Conservation (phyloP, 768 basidiomycete genomes). For the Trichaptum fuscoviolaceum region DNA sequence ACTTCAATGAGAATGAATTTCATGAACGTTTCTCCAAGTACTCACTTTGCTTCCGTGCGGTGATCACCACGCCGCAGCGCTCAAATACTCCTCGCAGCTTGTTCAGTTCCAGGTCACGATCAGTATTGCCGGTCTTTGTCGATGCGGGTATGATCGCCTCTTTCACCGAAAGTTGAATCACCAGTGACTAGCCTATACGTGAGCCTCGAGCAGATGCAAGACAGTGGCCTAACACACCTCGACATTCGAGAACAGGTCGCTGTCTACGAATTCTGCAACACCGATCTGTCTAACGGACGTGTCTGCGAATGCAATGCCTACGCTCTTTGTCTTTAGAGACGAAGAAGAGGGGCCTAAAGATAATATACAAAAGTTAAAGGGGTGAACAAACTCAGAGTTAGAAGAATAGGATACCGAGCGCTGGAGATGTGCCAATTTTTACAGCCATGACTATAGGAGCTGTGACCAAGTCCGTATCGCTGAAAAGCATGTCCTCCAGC, state of each 20-base stretch:
- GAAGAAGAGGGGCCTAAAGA: slow-evolving; percentile 35
- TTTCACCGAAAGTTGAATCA: slow-evolving; percentile 97
- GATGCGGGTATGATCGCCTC: slow-evolving; percentile 83
- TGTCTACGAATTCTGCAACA: slow-evolving; percentile 88
- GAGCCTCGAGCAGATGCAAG: not conserved
- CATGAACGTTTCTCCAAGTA: slow-evolving; percentile 1
- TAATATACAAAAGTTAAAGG: not conserved
- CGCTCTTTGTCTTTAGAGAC: slow-evolving; percentile 59
- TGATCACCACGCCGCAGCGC: slow-evolving; percentile 84
- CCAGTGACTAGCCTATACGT: slow-evolving; percentile 58
- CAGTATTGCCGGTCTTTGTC: slow-evolving; percentile 64
- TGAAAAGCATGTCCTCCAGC: slow-evolving; percentile 83
- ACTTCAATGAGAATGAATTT: not conserved
- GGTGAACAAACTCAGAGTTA: not conserved
- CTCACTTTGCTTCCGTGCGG: slow-evolving; percentile 84
- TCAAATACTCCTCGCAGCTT: slow-evolving; percentile 86
- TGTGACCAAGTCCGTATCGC: slow-evolving; percentile 69
- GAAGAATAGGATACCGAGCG: slow-evolving; percentile 9
- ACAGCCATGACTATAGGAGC: slow-evolving; percentile 90
- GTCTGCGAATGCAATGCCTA: slow-evolving; percentile 92
- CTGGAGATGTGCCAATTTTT: slow-evolving; percentile 57
- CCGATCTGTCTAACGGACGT: slow-evolving; percentile 82
- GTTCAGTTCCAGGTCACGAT: slow-evolving; percentile 81
- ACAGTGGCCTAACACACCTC: slow-evolving; percentile 50
- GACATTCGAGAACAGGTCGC: slow-evolving; percentile 91